These are phyloP conservation scores for Diaporthe sp. DNA, from an alignment of 2,329 filamentous ascomycete genomes.

Conservation along the genomic window DNA sequence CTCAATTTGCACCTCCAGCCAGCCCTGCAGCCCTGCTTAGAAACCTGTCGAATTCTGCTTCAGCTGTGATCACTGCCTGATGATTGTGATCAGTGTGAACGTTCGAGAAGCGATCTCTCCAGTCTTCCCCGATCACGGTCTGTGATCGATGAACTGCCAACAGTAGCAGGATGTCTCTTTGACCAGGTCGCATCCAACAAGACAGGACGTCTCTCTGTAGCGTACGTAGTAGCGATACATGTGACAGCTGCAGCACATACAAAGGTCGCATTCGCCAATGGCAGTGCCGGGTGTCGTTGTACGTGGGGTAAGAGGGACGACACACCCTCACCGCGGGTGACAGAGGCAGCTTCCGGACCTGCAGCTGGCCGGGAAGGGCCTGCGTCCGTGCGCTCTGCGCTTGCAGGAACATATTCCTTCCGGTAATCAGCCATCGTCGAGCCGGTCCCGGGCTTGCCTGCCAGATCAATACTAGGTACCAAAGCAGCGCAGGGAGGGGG, in stretches of 20 bases:
- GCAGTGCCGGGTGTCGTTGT: neutral
- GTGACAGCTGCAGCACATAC: conserved; percentile 30
- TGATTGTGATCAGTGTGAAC: no score
- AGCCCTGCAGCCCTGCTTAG: neutral
- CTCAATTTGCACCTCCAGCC: neutral
- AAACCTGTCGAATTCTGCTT: neutral
- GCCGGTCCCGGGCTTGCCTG: conserved; percentile 6
- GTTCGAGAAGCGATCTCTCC: neutral
- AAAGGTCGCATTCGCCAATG: conserved; percentile 5
- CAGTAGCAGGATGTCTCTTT: neutral
- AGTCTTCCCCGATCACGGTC: neutral
- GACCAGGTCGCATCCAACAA: conserved; percentile 1
- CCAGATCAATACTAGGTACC: neutral
- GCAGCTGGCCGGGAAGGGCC: conserved; percentile 23
- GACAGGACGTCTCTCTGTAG: neutral
- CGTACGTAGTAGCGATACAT: conserved; percentile 10
- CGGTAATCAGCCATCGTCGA: neutral
- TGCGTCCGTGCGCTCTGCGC: neutral
- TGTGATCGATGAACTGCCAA: conserved; percentile 2
- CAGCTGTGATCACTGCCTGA: neutral
- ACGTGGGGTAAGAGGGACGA: conserved; percentile 2
- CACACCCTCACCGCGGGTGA: conserved; percentile 23
- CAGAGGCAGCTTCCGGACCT: conserved; percentile 21
- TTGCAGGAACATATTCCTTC: neutral
- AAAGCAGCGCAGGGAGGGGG: conserved; percentile 15